phyloP scores from a whole-genome alignment of 208 protist genomes.

The Entamoeba invadens region DNA sequence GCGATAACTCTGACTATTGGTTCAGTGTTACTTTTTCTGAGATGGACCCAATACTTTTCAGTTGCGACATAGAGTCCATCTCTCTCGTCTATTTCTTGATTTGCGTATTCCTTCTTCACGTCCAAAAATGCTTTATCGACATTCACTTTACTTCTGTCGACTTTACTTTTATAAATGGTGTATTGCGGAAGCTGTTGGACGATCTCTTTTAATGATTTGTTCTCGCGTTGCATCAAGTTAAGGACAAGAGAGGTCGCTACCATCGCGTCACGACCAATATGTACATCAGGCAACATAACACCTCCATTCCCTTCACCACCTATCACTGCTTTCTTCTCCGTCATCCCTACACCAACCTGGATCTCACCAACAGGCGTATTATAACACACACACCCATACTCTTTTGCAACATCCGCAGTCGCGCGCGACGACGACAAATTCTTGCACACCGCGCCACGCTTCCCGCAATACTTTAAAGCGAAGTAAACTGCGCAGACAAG shows the following conservation, averaged over 20 bases:
- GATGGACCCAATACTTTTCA: conserved; percentile 46
- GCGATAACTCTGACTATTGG: conserved; percentile 49
- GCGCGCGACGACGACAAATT: conserved; percentile 46
- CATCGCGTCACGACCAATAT: conserved; percentile 50
- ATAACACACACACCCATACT: conserved; percentile 27
- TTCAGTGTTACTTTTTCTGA: conserved; percentile 52
- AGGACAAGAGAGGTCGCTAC: conserved; percentile 43
- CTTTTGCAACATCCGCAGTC: conserved; percentile 34
- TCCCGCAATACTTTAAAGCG: conserved; percentile 26
- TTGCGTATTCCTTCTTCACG: neutral
- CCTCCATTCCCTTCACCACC: conserved; percentile 58
- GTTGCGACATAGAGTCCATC: conserved; percentile 45
- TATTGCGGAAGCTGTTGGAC: conserved; percentile 42
- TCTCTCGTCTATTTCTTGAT: conserved; percentile 22
- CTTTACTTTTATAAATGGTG: conserved; percentile 51
- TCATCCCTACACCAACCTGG: conserved; percentile 48
- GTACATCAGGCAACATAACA: conserved; percentile 51
- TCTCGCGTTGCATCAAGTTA: conserved; percentile 15
- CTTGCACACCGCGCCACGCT: conserved; percentile 36
- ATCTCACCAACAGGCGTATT: conserved; percentile 49
- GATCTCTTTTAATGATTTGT: conserved; percentile 33
- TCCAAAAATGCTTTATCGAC: conserved; percentile 19
- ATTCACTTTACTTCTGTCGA: conserved; percentile 32
- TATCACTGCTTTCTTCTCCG: conserved; percentile 28
- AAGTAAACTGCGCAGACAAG: conserved; percentile 46